Conservation (phyloP, 768 basidiomycete genomes). For the Termitomyces sp. region DNA sequence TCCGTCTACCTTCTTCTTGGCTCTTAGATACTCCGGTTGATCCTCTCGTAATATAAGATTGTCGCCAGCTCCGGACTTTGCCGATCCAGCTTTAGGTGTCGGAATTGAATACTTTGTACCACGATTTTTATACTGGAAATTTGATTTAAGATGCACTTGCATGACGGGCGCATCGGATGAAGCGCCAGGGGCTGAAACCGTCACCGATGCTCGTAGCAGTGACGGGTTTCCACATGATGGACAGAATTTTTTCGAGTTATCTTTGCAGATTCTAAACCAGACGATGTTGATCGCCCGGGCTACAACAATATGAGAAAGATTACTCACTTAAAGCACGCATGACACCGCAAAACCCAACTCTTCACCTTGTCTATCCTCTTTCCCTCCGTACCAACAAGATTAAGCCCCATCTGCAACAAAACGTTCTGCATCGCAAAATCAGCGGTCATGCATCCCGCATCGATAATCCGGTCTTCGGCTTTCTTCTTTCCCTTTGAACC, state of each 20-base stretch:
- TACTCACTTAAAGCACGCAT: constrained; percentile 98
- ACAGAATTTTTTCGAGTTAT: constrained; percentile 92
- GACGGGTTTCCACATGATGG: constrained; percentile 95
- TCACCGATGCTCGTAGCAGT: constrained; percentile 86
- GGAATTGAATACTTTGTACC: constrained; percentile 94
- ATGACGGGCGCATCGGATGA: constrained; percentile 58
- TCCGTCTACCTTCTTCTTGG: constrained; percentile 70
- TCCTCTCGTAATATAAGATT: constrained; percentile 91
- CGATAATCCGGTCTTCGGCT: constrained; percentile 34
- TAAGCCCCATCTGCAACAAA: constrained; percentile 88
- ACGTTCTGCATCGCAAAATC: constrained; percentile 99
- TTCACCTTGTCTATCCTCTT: constrained; percentile 87
- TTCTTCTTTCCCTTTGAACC: constrained; percentile 30
- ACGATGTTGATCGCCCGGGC: neutral
- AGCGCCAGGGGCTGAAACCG: constrained; percentile 63
- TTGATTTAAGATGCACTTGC: constrained; percentile 90
- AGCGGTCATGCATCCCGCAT: constrained; percentile 91
- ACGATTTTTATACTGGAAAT: constrained; percentile 90
- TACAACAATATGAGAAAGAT: neutral
- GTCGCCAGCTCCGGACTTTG: constrained; percentile 77
- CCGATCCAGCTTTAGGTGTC: constrained; percentile 79
- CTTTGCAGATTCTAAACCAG: constrained; percentile 80
- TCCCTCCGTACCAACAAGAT: constrained; percentile 84
- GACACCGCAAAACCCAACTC: constrained; percentile 94
- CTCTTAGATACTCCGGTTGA: constrained; percentile 81